Evolutionary conservation across 208 protist species (phyloP).

Genomic region (Porcisia deanei): DNA sequence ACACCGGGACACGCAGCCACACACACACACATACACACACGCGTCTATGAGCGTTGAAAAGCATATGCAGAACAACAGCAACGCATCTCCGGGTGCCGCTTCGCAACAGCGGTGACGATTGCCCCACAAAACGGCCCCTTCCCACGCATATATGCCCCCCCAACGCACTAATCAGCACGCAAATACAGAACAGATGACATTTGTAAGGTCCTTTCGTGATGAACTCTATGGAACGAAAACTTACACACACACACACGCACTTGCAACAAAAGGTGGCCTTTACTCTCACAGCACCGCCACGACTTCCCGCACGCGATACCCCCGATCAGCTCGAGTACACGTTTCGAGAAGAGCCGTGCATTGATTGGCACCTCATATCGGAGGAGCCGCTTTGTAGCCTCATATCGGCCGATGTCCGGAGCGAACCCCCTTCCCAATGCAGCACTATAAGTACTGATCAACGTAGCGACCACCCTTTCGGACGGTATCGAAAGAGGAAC

Average conservation of each 20-base stretch:
- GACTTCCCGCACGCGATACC: not conserved
- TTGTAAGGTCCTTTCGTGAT: not conserved
- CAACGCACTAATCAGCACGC: not conserved
- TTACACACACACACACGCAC: not conserved
- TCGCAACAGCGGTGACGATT: not conserved
- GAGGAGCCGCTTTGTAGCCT: not conserved
- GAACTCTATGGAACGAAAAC: constrained; percentile 5
- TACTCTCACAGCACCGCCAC: not conserved
- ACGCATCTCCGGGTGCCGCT: not conserved
- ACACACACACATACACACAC: not conserved
- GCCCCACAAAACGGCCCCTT: no score
- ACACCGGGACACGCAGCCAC: not conserved
- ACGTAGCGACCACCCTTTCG: constrained; percentile 25
- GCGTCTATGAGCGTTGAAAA: no score
- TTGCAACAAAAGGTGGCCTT: not conserved
- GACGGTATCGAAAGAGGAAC: not conserved
- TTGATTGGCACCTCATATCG: not conserved
- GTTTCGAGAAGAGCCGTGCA: not conserved
- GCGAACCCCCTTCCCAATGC: not conserved
- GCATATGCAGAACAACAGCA: not conserved
- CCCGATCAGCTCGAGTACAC: not conserved
- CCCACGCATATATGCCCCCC: not conserved
- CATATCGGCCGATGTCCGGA: not conserved
- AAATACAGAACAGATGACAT: not conserved
- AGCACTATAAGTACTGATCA: constrained; percentile 21